A percentile compares a stretch with the other conserved stretches of the same genome.
Conservation (phyloP, 2,329 filamentous ascomycete genomes). For the Microdochium paspali region DNA sequence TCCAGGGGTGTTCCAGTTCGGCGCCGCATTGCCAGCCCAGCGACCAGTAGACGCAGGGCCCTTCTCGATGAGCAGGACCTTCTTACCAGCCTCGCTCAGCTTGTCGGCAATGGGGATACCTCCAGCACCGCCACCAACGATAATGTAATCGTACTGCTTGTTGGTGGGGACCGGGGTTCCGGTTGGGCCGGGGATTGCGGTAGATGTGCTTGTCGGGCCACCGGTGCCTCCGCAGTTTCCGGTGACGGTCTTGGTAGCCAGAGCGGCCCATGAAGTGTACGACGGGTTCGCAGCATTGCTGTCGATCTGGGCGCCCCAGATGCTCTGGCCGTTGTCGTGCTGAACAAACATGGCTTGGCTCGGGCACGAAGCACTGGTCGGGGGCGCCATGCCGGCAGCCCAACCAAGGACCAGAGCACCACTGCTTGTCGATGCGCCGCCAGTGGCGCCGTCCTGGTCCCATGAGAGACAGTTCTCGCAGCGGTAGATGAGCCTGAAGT, state of each 20-base stretch:
- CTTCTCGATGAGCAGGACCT: slow-evolving; percentile 54
- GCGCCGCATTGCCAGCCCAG: slow-evolving; percentile 52
- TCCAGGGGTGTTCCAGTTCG: slow-evolving; percentile 16
- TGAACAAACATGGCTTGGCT: slow-evolving; percentile 35
- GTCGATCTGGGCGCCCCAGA: slow-evolving; percentile 37
- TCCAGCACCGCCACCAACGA: slow-evolving; percentile 50
- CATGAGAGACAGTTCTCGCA: slow-evolving; percentile 49
- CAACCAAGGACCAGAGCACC: slow-evolving; percentile 42
- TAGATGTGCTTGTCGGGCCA: slow-evolving; percentile 8
- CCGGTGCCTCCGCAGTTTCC: slow-evolving; percentile 21
- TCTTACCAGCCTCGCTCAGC: slow-evolving; percentile 55
- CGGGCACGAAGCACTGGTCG: slow-evolving; percentile 29
- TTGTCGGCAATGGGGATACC: slow-evolving; percentile 50
- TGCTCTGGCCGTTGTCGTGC: slow-evolving; percentile 46
- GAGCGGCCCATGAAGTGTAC: slow-evolving; percentile 32
- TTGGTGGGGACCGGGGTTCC: slow-evolving; percentile 23
- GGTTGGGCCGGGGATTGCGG: slow-evolving; percentile 14
- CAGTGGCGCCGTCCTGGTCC: slow-evolving; percentile 35
- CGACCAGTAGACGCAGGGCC: slow-evolving; percentile 53
- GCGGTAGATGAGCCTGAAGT: slow-evolving; percentile 56
- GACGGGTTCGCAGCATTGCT: slow-evolving; percentile 25
- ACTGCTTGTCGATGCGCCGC: slow-evolving; percentile 31
- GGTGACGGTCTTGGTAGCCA: slow-evolving; percentile 29
- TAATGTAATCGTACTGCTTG: slow-evolving; percentile 48
- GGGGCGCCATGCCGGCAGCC: slow-evolving; percentile 38